A percentile compares a stretch with the other conserved stretches of the same genome.
phyloP scores from a whole-genome alignment of 306 rosid genomes.

The Crataegus laevigata region DNA sequence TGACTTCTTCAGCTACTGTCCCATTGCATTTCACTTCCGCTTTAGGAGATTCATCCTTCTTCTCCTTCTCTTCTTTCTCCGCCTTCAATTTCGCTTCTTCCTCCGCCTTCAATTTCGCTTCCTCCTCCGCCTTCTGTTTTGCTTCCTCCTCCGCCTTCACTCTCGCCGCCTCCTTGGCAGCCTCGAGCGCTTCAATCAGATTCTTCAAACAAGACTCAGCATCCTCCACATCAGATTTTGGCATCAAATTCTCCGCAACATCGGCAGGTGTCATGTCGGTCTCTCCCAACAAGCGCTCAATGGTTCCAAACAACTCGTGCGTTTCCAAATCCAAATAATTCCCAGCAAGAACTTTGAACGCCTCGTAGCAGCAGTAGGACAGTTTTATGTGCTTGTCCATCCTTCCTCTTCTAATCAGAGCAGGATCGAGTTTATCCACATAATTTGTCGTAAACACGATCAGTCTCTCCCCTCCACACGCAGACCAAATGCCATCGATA shows the following conservation, averaged over 20 bases:
- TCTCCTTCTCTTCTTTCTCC: neutral
- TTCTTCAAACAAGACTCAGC: constrained; percentile 27
- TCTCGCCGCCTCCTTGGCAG: constrained; percentile 31
- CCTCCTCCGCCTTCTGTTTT: constrained; percentile 1
- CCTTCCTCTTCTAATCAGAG: constrained; percentile 59
- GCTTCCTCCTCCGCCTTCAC: constrained; percentile 20
- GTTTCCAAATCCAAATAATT: constrained; percentile 50
- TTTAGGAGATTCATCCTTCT: neutral
- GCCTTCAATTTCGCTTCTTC: constrained; percentile 1
- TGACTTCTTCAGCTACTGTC: neutral
- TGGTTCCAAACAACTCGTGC: constrained; percentile 28
- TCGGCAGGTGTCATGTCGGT: constrained; percentile 54
- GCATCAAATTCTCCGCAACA: constrained; percentile 64
- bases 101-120: constrained; percentile 4
- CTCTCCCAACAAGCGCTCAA: constrained; percentile 33
- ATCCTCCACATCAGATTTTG: constrained; percentile 31
- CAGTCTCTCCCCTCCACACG: constrained; percentile 64
- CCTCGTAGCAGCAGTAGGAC: constrained; percentile 50
- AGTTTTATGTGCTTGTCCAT: constrained; percentile 67
- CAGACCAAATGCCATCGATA: constrained; percentile 72
- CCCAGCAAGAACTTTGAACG: constrained; percentile 51
- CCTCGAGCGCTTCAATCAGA: constrained; percentile 43
- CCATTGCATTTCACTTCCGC: constrained; percentile 14
- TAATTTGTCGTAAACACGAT: constrained; percentile 50
- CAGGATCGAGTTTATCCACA: constrained; percentile 60